These are phyloP conservation scores for Leersia perrieri DNA, from an alignment of 176 grass and related monocot genomes.

Conservation along the genomic window DNA sequence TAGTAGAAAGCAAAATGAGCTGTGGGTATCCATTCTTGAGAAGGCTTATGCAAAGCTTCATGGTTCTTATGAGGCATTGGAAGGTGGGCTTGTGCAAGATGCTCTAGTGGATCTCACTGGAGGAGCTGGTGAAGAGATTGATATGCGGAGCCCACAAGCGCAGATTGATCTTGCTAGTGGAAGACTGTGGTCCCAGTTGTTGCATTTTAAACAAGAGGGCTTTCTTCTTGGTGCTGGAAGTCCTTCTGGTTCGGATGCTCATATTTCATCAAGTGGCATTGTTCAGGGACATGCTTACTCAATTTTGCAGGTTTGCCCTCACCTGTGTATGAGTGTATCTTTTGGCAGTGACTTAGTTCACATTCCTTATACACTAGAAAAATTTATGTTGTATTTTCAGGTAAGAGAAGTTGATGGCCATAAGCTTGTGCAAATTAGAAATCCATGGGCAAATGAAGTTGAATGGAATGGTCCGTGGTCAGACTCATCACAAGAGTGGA, in stretches of 20 bases:
- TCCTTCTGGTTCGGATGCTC: constrained; percentile 91
- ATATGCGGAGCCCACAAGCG: constrained; percentile 90
- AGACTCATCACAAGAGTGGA: constrained; percentile 89
- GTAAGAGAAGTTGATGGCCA: constrained; percentile 97
- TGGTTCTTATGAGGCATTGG: constrained; percentile 95
- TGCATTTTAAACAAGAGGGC: constrained; percentile 96
- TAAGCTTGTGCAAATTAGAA: constrained; percentile 97
- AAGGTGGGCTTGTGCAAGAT: constrained; percentile 99
- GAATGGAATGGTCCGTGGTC: constrained; percentile 99
- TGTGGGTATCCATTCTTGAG: constrained; percentile 97
- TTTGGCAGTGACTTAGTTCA: neutral
- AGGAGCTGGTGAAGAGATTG: constrained; percentile 98
- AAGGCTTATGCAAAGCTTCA: constrained; percentile 99
- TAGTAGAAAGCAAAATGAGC: constrained; percentile 85
- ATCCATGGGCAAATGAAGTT: constrained; percentile 99
- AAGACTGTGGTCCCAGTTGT: constrained; percentile 92
- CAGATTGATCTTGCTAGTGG: constrained; percentile 97
- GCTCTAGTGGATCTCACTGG: constrained; percentile 97
- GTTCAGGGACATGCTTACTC: constrained; percentile 99
- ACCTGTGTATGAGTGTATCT: constrained; percentile 32
- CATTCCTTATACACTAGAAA: constrained; percentile 10
- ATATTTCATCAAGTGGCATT: constrained; percentile 97
- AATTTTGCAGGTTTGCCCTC: constrained; percentile 83
- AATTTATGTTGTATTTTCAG: constrained; percentile 48
- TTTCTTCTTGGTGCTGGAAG: constrained; percentile 99